Evolutionary conservation across 192 early-diverging fungal species (phyloP), one percentile per base, ranked within the genome.

Genomic region (Coemansia javaensis): DNA sequence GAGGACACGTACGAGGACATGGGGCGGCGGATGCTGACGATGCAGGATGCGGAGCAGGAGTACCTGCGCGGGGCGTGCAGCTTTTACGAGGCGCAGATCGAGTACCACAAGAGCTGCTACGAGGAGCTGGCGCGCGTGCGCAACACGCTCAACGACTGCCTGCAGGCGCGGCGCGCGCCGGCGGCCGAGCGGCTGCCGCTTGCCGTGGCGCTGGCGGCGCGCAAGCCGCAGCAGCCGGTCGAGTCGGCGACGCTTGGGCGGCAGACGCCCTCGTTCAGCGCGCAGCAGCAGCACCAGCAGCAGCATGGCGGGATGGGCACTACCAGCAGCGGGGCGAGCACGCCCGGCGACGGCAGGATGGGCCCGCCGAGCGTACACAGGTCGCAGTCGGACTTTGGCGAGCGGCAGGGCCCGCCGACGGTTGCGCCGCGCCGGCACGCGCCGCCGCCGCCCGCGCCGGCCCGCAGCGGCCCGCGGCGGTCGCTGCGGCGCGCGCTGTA

Each of bases 1-100:
- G 93, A 98, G 44, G 95, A 97, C 56, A 89, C 89, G 20, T 77
- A 85, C 41, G 77, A 84, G 23, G 85, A 89, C 36, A 56, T 91
- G 30, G 77, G 82, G 11, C 67, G 79, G 4, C 77, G 85, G 38
- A 98, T 98, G 91, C 63, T 84, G 63, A 59, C 77, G 32, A 75
- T 98, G 48, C 83, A 90, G 60, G 84, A 90, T 11, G 82, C 81
- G 40, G 91, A 97, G 75, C 88, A 83, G 37, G 68, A 56, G 36
- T 75, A 77, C 28, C 34, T 79, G 44, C 48, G 65, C 23, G 75
- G 78, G 12, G 65, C 86, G 12, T 65, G 71, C 53, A 53, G 43
- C 25, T 81, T 78, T 33, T 74, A 65, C 38, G 59, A 66, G 37
- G 69, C 76, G 5, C 59, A 78, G 53, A 12, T 69, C 21, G 61